Evolutionary conservation across 208 protist genomes (phyloP), one percentile per base, ranked within the genome.

Genomic region (Crithidia brevicula): DNA sequence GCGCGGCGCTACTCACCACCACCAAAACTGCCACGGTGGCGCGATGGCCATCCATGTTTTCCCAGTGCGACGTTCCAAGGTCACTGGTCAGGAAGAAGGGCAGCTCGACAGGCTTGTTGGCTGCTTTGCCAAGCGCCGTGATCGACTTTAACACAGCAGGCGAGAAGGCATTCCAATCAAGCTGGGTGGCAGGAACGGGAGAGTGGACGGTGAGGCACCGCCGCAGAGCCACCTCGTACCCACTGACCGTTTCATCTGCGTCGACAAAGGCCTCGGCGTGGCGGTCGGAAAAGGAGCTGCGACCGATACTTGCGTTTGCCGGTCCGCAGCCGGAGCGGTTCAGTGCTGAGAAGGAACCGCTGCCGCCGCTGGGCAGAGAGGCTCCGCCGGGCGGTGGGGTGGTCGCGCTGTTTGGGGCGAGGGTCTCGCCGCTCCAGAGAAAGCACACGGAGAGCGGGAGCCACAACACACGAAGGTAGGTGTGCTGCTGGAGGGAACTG

Each of bases 11-110:
- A 69, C 86, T 88, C 1, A 93, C 58, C 0, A 96, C 83, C 0
- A 93, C 85, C 3, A 96, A 45, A 4, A 94, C 88, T 4, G 80
- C 85, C 3, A 75, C 51, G 1, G 79, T 72, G 25, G 65, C 63
- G 46, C 75, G 80, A 42, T 91, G 83, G 4, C 67, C 63, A 43
- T 96, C 88, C 73, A 96, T 81, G 47, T 90, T 83, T 28, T 90
- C 88, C 85, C 86, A 96, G 11, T 83, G 73, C 6, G 88, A 93
- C 0, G 88, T 73, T 27, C 74, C 81, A 36, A 89, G 43, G 36
- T 89, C 77, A 27, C 74, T 74, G 16, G 67, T 69, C 49, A 89
- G 27, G 23, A 59, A 75, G 25, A 92, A 69, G 6, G 60, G 73
- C 40, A 96, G 51, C 58, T 58, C 59, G 1, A 67, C 65, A 31